Base-by-base conservation (phyloP, 495 filamentous ascomycete species). In the Penicillium mononematosum region DNA sequence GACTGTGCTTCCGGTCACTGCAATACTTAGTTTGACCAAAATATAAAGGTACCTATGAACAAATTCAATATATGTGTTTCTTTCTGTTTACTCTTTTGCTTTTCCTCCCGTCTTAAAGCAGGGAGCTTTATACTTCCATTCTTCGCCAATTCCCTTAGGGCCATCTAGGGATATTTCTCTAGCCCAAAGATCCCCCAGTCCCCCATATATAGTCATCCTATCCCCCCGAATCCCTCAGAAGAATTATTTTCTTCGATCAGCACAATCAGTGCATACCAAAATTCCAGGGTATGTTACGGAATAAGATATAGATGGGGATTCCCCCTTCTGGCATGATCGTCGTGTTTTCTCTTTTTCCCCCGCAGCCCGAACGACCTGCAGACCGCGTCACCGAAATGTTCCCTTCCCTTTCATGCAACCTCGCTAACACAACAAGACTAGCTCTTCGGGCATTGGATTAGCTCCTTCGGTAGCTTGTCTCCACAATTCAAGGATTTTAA, bases 341-440 rank as follows among this genome's bases (percentile, higher is more conserved):
- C 63, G 53, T 60, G 50, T 53, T 43, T 54, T 55, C 53, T 55
- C 36, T 44, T 63, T 58, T 45, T 53, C 53, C 55, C 58, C 53
- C 55, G 47, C 55, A 52, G 51, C 50, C 50, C 48, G 56, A 56
- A 55, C 60, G 25, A 58, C 56, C 62, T 59, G 64, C 70, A 67
- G 65, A 68, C 68, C 65, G 64, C 74, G 71, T 73, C 70, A 69
- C 65, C 59, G 64, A 51, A 45, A 61, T 66, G 56, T 53, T 62
- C 46, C 32, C 17, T 41, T 55, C 53, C 56, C 52, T 62, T 54
- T 54, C 56, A 56, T 58, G 58, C 55, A 56, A 58, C 54, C 60
- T 69, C 45, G 57, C 62, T 67, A 58, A 65, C 34, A 25, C 56
- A 53, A 31, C 38, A 45, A 56, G 39, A 16, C 32, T 51, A 59